These are phyloP conservation scores for Entonaema liquescens DNA, from an alignment of 495 filamentous ascomycete species.

Conservation along the genomic window DNA sequence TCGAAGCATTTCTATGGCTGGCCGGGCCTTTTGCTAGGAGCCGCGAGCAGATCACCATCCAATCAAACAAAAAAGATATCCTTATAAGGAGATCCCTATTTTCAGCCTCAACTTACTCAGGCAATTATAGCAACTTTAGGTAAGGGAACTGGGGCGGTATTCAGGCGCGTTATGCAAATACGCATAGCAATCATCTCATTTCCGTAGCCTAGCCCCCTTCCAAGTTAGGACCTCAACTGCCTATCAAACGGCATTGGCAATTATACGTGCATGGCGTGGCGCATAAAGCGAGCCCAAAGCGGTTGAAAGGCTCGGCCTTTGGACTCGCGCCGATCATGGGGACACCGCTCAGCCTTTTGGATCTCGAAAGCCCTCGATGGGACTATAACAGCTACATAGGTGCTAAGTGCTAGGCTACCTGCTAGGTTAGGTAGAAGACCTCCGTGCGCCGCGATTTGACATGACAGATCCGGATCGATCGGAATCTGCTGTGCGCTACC, in stretches of 20 bases:
- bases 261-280: constrained; percentile 3
- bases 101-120: constrained; percentile 40
- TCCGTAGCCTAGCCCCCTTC: neutral
- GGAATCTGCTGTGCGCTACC: constrained; percentile 36
- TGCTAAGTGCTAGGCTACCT: constrained; percentile 8
- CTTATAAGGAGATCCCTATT: constrained; percentile 28
- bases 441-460: constrained; percentile 28
- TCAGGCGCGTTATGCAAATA: neutral
- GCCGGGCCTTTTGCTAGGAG: neutral
- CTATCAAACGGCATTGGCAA: constrained; percentile 1
- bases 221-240: constrained; percentile 1
- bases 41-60: constrained; percentile 16
- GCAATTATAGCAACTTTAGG: constrained; percentile 15
- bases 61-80: constrained; percentile 27
- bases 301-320: constrained; percentile 20
- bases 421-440: neutral
- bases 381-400: constrained; percentile 3
- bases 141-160: neutral
- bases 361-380: constrained; percentile 11
- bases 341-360: constrained; percentile 27
- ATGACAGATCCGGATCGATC: constrained; percentile 43
- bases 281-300: constrained; percentile 18
- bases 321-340: constrained; percentile 27
- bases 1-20: neutral
- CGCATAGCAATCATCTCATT: constrained; percentile 6